These are phyloP conservation scores for Thielaviopsis populi DNA, from an alignment of 2,329 filamentous ascomycete species.

Conservation along the genomic window DNA sequence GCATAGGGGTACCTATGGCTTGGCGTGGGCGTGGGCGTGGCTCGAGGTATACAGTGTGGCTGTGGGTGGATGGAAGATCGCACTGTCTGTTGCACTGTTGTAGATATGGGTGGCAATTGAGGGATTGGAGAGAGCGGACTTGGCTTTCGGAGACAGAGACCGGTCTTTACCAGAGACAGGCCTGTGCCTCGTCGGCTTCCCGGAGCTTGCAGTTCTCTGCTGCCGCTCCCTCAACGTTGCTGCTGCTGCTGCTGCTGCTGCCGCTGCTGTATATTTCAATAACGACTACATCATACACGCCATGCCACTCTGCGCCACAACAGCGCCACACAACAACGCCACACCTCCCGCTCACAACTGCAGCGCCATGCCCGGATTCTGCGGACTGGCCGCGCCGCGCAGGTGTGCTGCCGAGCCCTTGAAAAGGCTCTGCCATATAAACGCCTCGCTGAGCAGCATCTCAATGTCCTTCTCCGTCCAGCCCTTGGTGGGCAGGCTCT, in stretches of 20 bases:
- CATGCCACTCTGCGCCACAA: too few species aligned
- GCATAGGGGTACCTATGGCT: neutral
- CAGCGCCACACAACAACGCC: too few species aligned
- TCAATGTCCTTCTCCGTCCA: conserved; percentile 99
- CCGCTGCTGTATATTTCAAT: too few species aligned
- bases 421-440: conserved; percentile 97
- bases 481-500: conserved; percentile 76
- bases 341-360: conserved; percentile 21
- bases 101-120: neutral
- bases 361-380: conserved; percentile 28
- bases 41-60: neutral
- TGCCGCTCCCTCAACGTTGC: neutral
- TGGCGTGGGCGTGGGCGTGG: neutral
- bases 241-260: too few species aligned
- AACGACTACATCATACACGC: neutral
- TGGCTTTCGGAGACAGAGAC: too few species aligned
- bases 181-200: too few species aligned
- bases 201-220: too few species aligned
- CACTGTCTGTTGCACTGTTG: neutral
- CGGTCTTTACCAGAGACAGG: too few species aligned
- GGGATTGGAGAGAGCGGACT: too few species aligned
- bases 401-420: conserved; percentile 88
- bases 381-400: conserved; percentile 33
- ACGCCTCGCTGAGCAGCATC: conserved; percentile 84
- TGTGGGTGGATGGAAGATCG: too few species aligned